Conservation (phyloP, 106 monocot genomes). For the Xerophyta viscosa region DNA sequence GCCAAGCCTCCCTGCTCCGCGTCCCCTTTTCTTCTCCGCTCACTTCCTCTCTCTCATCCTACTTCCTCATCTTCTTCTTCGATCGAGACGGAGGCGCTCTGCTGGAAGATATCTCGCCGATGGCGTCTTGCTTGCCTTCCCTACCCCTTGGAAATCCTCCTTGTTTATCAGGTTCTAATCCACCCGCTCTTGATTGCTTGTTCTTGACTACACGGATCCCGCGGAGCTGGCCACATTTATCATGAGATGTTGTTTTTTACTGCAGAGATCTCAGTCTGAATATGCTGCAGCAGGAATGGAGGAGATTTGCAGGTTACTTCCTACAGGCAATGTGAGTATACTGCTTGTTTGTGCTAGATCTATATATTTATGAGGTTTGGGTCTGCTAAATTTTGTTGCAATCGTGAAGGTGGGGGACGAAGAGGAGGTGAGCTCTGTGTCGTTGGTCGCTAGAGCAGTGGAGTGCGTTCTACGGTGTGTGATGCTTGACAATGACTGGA, state of each 20-base stretch:
- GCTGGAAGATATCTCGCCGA: slow-evolving; percentile 48
- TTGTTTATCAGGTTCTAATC: slow-evolving; percentile 37
- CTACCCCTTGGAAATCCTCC: slow-evolving; percentile 21
- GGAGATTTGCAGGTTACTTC: slow-evolving; percentile 18
- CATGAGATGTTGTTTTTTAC: not conserved
- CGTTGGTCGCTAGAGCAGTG: slow-evolving; percentile 40
- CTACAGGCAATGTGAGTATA: slow-evolving; percentile 21
- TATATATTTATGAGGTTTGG: not conserved
- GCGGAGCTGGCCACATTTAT: no score
- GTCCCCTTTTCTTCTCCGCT: slow-evolving; percentile 14
- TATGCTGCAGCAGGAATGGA: slow-evolving; percentile 21
- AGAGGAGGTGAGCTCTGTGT: slow-evolving; percentile 26
- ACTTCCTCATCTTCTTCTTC: slow-evolving; percentile 5
- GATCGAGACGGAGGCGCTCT: slow-evolving; percentile 36
- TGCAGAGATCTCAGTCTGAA: slow-evolving; percentile 37
- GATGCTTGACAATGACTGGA: slow-evolving; percentile 47
- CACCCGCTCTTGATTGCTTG: not conserved
- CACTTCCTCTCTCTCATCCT: slow-evolving; percentile 8
- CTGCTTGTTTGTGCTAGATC: no score
- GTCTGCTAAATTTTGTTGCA: not conserved
- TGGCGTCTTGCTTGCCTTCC: slow-evolving; percentile 39
- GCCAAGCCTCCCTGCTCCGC: not conserved
- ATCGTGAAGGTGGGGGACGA: slow-evolving; percentile 33
- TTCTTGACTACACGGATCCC: no score
- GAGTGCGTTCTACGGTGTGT: slow-evolving; percentile 41